phyloP scores from a whole-genome alignment of 345 rosid species.

The Ceriops decandra region DNA sequence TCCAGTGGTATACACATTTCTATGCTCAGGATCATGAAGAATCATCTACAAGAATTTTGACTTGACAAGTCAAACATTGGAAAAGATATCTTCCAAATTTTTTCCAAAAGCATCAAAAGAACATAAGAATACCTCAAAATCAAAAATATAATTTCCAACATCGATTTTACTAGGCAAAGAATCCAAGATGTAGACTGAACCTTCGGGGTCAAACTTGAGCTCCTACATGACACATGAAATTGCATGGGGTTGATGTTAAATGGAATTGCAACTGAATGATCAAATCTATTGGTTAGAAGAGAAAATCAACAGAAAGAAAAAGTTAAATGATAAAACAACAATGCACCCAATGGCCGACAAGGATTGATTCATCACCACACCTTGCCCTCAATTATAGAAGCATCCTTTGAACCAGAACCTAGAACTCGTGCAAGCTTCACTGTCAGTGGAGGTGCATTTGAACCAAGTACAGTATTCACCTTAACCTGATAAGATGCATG shows the following conservation, averaged over 20 bases:
- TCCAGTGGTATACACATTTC: conserved; percentile 55
- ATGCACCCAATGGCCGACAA: not conserved
- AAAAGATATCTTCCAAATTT: conserved; percentile 11
- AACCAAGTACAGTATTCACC: conserved; percentile 81
- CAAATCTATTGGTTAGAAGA: conserved; percentile 1
- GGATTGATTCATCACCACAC: conserved; percentile 31
- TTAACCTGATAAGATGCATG: conserved; percentile 50
- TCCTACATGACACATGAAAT: conserved; percentile 40
- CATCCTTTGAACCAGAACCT: conserved; percentile 45
- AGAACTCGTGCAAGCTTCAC: conserved; percentile 62
- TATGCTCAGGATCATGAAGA: conserved; percentile 59
- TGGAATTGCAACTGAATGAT: not conserved
- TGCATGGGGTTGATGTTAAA: no score
- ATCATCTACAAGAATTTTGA: conserved; percentile 38
- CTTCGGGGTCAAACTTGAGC: conserved; percentile 61
- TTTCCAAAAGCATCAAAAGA: conserved; percentile 2
- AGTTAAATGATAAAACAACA: conserved; percentile 7
- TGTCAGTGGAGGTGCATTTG: conserved; percentile 72
- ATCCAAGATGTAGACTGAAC: conserved; percentile 40
- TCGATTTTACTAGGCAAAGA: conserved; percentile 52
- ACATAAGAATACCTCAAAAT: conserved; percentile 64
- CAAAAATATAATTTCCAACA: conserved; percentile 78
- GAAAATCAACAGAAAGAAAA: conserved; percentile 8
- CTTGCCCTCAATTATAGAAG: conserved; percentile 71
- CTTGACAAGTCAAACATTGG: not conserved